Conservation (phyloP, 1,284 basidiomycete species). For the Crepidotus sp. region DNA sequence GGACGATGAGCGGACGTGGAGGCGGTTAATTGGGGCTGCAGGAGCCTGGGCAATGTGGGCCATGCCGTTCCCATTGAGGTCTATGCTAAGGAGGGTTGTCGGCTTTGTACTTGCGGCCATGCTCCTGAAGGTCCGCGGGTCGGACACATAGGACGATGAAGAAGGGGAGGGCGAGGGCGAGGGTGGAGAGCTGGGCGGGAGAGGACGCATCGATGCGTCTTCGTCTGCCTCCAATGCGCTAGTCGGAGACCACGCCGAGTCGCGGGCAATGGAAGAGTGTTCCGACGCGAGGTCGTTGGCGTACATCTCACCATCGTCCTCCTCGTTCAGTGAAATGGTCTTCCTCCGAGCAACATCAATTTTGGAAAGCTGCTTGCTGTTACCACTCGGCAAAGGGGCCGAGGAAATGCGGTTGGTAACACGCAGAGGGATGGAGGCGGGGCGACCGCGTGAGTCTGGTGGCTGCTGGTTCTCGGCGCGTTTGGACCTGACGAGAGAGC, state of each 20-base stretch:
- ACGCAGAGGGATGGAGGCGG: constrained; percentile 14
- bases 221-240: constrained; percentile 77
- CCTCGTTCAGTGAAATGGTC: constrained; percentile 58
- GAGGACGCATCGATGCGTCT: constrained; percentile 78
- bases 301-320: constrained; percentile 35
- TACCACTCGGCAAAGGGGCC: constrained; percentile 7
- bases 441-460: constrained; percentile 19
- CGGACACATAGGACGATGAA: constrained; percentile 70
- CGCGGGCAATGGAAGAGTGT: constrained; percentile 48
- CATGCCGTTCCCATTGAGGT: constrained; percentile 67
- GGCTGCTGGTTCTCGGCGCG: constrained; percentile 27
- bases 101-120: constrained; percentile 90
- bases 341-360: constrained; percentile 37
- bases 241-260: constrained; percentile 68
- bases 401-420: constrained; percentile 16
- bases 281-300: constrained; percentile 37
- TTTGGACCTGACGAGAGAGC: constrained; percentile 33
- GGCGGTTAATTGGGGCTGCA: constrained; percentile 42
- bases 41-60: constrained; percentile 88
- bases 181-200: constrained; percentile 77
- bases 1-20: constrained; percentile 51
- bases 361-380: constrained; percentile 28
- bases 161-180: constrained; percentile 77
- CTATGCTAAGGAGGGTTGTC: constrained; percentile 85
- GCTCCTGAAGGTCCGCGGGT: constrained; percentile 72